Percentiles rank a stretch among this genome's conserved stretches.
phyloP scores from a whole-genome alignment of 768 basidiomycete species.

The Asterophora parasitica region DNA sequence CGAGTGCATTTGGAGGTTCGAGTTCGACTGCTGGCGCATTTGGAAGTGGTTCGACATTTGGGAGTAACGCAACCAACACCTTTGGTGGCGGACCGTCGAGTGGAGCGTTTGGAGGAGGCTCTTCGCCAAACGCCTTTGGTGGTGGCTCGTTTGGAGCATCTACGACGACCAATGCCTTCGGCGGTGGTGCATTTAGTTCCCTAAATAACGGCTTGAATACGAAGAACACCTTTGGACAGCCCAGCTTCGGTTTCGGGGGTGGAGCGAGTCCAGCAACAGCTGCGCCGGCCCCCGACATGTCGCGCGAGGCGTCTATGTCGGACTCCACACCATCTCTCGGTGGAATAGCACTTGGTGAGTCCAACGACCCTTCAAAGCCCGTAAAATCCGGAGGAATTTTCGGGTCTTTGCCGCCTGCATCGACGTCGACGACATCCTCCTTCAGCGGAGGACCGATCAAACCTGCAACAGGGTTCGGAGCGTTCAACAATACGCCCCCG shows the following conservation, averaged over 20 bases:
- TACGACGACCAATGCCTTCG: slow-evolving; percentile 17
- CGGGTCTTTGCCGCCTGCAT: slow-evolving; percentile 29
- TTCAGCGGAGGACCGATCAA: slow-evolving; percentile 29
- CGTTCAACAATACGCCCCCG: slow-evolving; percentile 32
- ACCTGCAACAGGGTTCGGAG: slow-evolving; percentile 41
- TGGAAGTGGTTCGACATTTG: no score
- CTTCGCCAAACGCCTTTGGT: slow-evolving; percentile 21
- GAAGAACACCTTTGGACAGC: slow-evolving; percentile 24
- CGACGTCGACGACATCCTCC: slow-evolving; percentile 21
- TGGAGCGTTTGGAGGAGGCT: slow-evolving; percentile 10
- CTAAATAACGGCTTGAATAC: slow-evolving; percentile 11
- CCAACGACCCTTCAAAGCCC: slow-evolving; percentile 23
- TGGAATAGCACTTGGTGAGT: slow-evolving; percentile 19
- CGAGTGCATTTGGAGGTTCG: slow-evolving; percentile 18
- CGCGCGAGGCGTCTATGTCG: slow-evolving; percentile 45
- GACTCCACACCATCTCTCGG: slow-evolving; percentile 34
- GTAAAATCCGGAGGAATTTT: slow-evolving; percentile 29
- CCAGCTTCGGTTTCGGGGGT: slow-evolving; percentile 20
- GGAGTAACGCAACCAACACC: slow-evolving; percentile 14
- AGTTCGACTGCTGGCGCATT: slow-evolving; percentile 2
- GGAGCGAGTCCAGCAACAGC: slow-evolving; percentile 11
- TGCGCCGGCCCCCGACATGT: slow-evolving; percentile 25
- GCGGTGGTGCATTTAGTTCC: slow-evolving; percentile 17
- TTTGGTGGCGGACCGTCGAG: slow-evolving; percentile 17
- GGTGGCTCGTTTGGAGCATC: slow-evolving; percentile 17